Base-by-base conservation (phyloP, 208 protist genomes). In the Wallacemonas sp. region DNA sequence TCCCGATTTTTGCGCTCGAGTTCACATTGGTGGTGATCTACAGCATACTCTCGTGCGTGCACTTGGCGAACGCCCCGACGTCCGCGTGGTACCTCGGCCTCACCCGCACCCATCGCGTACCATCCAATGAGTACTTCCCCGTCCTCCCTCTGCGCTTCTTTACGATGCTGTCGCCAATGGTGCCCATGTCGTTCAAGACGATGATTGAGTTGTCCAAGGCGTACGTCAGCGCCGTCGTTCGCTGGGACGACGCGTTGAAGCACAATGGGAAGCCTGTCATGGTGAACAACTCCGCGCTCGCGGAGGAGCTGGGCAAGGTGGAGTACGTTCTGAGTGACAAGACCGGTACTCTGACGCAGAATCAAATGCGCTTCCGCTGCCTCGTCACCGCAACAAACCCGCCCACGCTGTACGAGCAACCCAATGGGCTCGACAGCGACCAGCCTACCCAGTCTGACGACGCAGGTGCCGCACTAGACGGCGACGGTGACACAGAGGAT, bases 151-250 rank as follows among this genome's bases (percentile, higher is more conserved):
- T 98, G 27, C 80, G 93, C 29, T 98, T 92, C 68, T 84, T 98
- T 56, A 81, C 97, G 61, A 79, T 98, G 64, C 92, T 92, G 14
- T 95, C 93, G 4, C 82, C 94, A 3, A 98, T 99, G 83, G 97
- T 98, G 56, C 96, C 97, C 11, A 94, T 98, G 30, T 98, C 92
- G 33, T 90, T 99, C 71, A 98, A 98, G 62, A 93, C 98, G 12
- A 97, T 92, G 65, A 55, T 97, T 1, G 94, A 98, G 72, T 74
- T 98, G 34, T 93, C 82, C 9, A 98, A 98, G 76, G 90, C 87
- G 16, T 83, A 90, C 60, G 83, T 97, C 44, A 88, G 92, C 38
- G 62, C 66, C 63, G 68, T 85, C 27, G 98, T 99, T 23, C 76
- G 71, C 29, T 96, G 93, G 86, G 97, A 99, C 68, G 55, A 83